These are phyloP conservation scores for Akanthomyces dipterigenus DNA, from an alignment of 2,329 filamentous ascomycete genomes.

Conservation along the genomic window DNA sequence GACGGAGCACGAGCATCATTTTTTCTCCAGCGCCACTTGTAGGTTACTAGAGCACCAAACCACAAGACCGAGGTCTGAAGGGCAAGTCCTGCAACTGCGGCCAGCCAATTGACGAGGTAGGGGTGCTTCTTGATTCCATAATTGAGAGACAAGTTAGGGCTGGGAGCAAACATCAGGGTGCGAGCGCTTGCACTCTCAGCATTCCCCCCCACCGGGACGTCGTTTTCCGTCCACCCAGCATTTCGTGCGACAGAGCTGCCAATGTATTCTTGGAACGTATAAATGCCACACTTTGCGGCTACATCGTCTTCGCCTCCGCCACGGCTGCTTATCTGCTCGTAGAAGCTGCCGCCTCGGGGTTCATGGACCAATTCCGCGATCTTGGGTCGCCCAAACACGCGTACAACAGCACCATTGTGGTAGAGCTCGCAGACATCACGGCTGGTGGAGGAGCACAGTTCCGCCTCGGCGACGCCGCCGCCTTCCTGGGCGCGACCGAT, in stretches of 20 bases:
- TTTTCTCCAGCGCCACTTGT: background rate
- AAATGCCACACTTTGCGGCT: background rate
- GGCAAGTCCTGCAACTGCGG: background rate
- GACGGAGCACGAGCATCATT: background rate
- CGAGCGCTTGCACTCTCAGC: background rate
- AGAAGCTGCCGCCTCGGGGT: background rate
- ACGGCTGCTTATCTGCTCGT: background rate
- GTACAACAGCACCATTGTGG: conserved; percentile 24
- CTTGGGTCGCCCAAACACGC: conserved; percentile 26
- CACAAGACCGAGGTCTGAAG: background rate
- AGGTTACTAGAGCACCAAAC: background rate
- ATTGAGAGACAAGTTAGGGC: background rate
- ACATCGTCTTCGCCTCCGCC: too few species aligned
- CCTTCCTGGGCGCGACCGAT: conserved; percentile 33
- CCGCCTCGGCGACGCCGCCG: conserved; percentile 26
- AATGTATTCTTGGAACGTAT: background rate
- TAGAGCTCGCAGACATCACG: conserved; percentile 33
- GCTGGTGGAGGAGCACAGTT: conserved; percentile 35
- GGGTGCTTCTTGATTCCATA: background rate
- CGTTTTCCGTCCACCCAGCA: background rate
- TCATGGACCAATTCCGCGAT: conserved; percentile 26
- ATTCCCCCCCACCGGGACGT: background rate
- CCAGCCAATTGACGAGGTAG: background rate
- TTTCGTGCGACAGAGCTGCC: background rate
- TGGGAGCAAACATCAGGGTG: background rate